phyloP scores from a whole-genome alignment of 176 grass and related monocot species.

The Oryza meyeriana region DNA sequence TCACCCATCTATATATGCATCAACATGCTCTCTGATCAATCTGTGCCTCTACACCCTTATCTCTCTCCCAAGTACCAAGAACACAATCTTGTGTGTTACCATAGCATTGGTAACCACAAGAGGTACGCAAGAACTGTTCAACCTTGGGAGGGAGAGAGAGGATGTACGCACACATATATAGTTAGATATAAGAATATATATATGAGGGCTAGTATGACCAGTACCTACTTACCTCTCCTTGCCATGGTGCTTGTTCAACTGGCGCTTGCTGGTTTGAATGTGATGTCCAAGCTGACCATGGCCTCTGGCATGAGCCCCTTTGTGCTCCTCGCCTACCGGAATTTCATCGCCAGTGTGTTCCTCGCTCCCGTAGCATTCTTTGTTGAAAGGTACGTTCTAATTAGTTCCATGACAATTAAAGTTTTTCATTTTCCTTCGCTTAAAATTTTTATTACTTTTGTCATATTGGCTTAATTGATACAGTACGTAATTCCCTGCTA shows the following conservation, averaged over 20 bases:
- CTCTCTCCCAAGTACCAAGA: background rate
- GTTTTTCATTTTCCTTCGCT: background rate
- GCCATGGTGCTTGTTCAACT: background rate
- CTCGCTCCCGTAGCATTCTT: conserved; percentile 52
- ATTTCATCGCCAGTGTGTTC: conserved; percentile 60
- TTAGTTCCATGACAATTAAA: background rate
- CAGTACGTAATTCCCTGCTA: background rate
- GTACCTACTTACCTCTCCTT: background rate
- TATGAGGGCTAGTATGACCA: background rate
- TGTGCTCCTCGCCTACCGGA: conserved; percentile 77
- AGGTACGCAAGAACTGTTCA: background rate
- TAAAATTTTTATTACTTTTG: background rate
- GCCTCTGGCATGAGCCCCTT: conserved; percentile 85
- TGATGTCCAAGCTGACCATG: conserved; percentile 79
- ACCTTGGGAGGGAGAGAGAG: background rate
- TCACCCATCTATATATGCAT: background rate
- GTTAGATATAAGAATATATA: too few species aligned
- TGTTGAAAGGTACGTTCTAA: conserved; percentile 50
- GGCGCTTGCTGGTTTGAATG: conserved; percentile 38
- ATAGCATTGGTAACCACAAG: too few species aligned
- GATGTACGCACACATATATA: too few species aligned
- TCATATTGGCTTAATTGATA: background rate
- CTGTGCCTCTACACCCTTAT: background rate
- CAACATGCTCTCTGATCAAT: background rate
- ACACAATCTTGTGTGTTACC: background rate